Evolutionary conservation across 1,284 basidiomycete species (phyloP).

Genomic region (Irpex rosettiformis): DNA sequence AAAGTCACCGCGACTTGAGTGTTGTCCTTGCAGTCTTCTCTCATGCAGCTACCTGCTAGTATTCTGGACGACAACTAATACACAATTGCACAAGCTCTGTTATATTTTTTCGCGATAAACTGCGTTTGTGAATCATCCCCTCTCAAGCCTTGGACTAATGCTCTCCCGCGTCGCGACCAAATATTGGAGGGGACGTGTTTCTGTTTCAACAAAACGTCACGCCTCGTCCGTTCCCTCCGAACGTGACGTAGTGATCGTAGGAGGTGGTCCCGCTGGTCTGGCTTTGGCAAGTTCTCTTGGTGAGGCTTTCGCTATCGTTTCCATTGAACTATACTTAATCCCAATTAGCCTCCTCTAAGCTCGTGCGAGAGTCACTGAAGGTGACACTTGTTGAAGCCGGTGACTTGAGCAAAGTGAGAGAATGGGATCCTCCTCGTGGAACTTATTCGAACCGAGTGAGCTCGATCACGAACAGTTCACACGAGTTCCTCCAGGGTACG

Average conservation of each 20-base stretch:
- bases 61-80: no score
- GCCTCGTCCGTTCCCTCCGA: not conserved
- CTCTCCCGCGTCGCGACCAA: not conserved
- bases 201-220: not conserved
- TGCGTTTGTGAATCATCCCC: not conserved
- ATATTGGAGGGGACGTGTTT: not conserved
- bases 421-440: constrained; percentile 60
- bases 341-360: constrained; percentile 48
- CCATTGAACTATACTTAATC: constrained; percentile 7
- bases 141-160: not conserved
- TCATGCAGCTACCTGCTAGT: no score
- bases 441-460: constrained; percentile 87
- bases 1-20: no score
- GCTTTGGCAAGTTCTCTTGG: constrained; percentile 87
- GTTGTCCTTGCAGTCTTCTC: no score
- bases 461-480: constrained; percentile 85
- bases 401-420: constrained; percentile 63
- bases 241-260: constrained; percentile 89
- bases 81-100: no score
- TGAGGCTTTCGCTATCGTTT: constrained; percentile 33
- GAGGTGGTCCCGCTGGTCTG: constrained; percentile 91
- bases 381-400: constrained; percentile 81
- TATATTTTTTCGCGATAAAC: no score
- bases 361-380: constrained; percentile 45
- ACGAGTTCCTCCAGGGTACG: constrained; percentile 72